Base-by-base conservation (phyloP, 139 green algal species). In the Deuterostichococcus epilithicus region DNA sequence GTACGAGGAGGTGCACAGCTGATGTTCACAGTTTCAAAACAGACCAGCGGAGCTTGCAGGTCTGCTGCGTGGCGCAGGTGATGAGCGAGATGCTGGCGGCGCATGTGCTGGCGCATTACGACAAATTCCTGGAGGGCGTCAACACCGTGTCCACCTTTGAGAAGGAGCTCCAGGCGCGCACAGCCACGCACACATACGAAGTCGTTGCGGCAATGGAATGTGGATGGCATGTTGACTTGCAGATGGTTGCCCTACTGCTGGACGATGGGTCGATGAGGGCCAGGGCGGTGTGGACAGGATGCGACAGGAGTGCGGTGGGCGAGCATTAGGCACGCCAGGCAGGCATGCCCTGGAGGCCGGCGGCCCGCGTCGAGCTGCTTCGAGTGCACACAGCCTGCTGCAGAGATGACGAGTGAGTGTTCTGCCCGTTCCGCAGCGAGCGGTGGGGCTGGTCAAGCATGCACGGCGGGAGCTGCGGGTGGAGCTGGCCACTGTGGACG, bases 81-180 rank as follows among this genome's bases (percentile, higher is more conserved):
- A 80, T 89, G 26, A 88, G 76, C 72, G 82, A 88, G 68, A 74
- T 80, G 60, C 73, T 89, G 68, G 71, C 75, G 22, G n/a, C 33
- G 45, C 79, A 86, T 28, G 78, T 89, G 59, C 68, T 88, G 23
- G 23, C 39, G 28, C 80, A 89, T 65, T 89, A 88, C 52, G 79
- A 84, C 68, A 73, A 72, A 6, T 84, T 89, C 63, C 72, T 82
- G 66, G 76, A 70, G 47, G 84, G 81, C 15, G 75, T 88, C 30
- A 76, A 79, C 32, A 70, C 84, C 47, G 78, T 86, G 25, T 52
- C 26, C 30, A 26, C 59, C 25, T 38, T 80, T 42, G 75, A 86
- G 78, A 34, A n/a, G 3, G 72, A 82, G 30, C 42, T 86, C n/a
- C 78, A 82, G 77, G 77, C 63, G 42, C 28, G 60, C 2, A 33